A percentile compares a stretch with the other conserved stretches of the same genome.
Conservation (phyloP, 176 grass and related monocot genomes). For the Secale cereale region DNA sequence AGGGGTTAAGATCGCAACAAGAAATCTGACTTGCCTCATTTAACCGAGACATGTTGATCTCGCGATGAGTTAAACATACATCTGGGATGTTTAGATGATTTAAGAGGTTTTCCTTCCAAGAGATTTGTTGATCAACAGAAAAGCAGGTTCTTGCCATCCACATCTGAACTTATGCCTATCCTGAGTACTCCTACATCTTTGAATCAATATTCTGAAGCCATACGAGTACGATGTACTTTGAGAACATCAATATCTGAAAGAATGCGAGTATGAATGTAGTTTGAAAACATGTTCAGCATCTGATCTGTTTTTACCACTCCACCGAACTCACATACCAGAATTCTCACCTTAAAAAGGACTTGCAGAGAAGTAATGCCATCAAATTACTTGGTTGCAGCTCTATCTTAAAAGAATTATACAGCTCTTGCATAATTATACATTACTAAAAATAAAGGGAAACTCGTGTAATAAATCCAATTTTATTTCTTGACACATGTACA, state of each 20-base stretch:
- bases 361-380: neutral
- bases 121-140: slow-evolving; percentile 44
- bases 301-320: neutral
- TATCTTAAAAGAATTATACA: neutral
- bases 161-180: neutral
- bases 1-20: slow-evolving; percentile 19
- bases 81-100: slow-evolving; percentile 66
- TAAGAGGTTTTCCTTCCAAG: slow-evolving; percentile 44
- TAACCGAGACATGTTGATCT: slow-evolving; percentile 78
- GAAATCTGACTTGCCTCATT: slow-evolving; percentile 42
- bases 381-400: neutral
- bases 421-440: neutral
- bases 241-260: no score
- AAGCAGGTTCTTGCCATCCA: neutral
- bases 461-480: neutral
- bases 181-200: neutral
- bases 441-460: neutral
- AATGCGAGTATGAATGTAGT: neutral
- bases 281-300: neutral
- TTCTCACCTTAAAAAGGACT: neutral
- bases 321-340: neutral
- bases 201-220: neutral
- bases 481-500: slow-evolving; percentile 20
- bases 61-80: slow-evolving; percentile 69
- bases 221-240: no score